Evolutionary conservation across 2,329 filamentous ascomycete species (phyloP).

Genomic region (Helotiales sp.): DNA sequence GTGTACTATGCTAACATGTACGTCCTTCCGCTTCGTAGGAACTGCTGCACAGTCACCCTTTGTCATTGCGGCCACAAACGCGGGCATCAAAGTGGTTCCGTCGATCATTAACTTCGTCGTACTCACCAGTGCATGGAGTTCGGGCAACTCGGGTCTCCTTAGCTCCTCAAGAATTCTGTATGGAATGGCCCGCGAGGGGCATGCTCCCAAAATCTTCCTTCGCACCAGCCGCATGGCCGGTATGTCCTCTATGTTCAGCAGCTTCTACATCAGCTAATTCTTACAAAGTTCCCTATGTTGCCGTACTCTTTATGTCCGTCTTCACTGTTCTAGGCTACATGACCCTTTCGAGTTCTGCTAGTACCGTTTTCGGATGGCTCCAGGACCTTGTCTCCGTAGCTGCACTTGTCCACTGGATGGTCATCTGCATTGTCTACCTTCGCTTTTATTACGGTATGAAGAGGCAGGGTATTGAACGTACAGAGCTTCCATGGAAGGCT

Average conservation of each 20-base stretch:
- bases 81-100: constrained; percentile 67
- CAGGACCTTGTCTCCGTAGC: constrained; percentile 64
- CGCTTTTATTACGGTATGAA: constrained; percentile 55
- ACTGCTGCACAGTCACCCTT: constrained; percentile 58
- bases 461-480: constrained; percentile 52
- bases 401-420: constrained; percentile 63
- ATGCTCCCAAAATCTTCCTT: constrained; percentile 55
- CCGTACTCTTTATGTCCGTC: constrained; percentile 52
- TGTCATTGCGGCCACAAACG: constrained; percentile 70
- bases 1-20: too few species aligned
- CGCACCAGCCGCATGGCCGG: constrained; percentile 56
- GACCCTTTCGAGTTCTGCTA: constrained; percentile 57
- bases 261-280: not conserved
- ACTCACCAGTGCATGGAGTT: constrained; percentile 69
- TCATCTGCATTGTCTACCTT: constrained; percentile 59
- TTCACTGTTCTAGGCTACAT: constrained; percentile 71
- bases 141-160: constrained; percentile 66
- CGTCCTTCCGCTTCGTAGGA: too few species aligned
- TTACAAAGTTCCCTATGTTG: constrained; percentile 47
- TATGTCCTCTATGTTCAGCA: not conserved
- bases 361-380: constrained; percentile 67
- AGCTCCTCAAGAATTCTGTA: constrained; percentile 60
- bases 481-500: constrained; percentile 55
- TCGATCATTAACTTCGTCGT: constrained; percentile 77
- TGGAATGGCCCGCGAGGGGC: constrained; percentile 55